Evolutionary conservation across 2,329 filamentous ascomycete species (phyloP).

Genomic region (Diplodia mutila): DNA sequence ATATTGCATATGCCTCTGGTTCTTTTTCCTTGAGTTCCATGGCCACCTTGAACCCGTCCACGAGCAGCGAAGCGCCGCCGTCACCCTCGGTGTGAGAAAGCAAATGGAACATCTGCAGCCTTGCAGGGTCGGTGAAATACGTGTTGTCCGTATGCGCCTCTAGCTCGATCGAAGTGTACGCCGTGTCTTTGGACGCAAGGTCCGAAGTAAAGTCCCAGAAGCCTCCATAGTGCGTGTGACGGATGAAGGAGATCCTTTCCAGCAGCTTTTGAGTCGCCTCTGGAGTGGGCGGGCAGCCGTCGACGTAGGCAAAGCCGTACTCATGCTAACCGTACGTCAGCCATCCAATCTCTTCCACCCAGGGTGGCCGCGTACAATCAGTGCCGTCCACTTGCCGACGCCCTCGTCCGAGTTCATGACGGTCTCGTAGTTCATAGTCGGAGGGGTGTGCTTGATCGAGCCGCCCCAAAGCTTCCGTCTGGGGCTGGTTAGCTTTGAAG

Average conservation of each 20-base stretch:
- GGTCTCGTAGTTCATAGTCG: constrained; percentile 62
- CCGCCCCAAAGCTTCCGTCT: constrained; percentile 42
- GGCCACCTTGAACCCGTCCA: constrained; percentile 83
- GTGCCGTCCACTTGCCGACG: constrained; percentile 64
- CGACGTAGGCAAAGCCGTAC: constrained; percentile 78
- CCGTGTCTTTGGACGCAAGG: constrained; percentile 83
- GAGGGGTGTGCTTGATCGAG: constrained; percentile 51
- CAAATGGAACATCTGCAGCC: constrained; percentile 90
- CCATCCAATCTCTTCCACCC: background rate
- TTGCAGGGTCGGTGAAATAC: constrained; percentile 91
- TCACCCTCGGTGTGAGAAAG: constrained; percentile 72
- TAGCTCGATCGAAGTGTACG: constrained; percentile 84
- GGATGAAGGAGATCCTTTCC: constrained; percentile 81
- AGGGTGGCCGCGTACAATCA: constrained; percentile 58
- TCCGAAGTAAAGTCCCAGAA: constrained; percentile 91
- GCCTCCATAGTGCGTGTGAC: constrained; percentile 85
- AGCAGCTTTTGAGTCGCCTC: constrained; percentile 75
- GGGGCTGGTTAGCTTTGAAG: background rate
- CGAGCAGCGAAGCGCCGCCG: constrained; percentile 79
- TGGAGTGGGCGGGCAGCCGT: constrained; percentile 68
- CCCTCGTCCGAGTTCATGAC: constrained; percentile 61
- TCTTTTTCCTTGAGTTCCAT: constrained; percentile 59
- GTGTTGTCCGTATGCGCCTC: constrained; percentile 91
- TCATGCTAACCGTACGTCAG: constrained; percentile 55
- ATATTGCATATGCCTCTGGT: constrained; percentile 58